Conservation (phyloP, 169 alveolate genomes). For the Cryptosporidium tyzzeri region DNA sequence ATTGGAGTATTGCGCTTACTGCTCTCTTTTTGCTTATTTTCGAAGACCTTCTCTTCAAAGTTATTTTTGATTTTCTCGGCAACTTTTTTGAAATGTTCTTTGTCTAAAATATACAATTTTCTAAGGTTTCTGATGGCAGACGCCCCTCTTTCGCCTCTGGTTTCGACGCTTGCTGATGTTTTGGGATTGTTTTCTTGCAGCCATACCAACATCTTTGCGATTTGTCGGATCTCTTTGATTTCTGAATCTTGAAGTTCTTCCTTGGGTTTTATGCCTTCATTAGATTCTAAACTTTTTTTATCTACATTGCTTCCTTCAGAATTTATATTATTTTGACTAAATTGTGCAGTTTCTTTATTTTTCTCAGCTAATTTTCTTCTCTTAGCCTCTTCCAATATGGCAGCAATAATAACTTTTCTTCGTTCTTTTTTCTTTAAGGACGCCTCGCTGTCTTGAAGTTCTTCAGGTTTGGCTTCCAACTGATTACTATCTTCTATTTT, state of each 20-base stretch:
- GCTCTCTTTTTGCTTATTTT: neutral
- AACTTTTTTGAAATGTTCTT: neutral
- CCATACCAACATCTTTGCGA: constrained; percentile 66
- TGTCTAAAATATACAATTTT: neutral
- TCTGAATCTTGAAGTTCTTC: neutral
- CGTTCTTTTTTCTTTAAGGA: constrained; percentile 1
- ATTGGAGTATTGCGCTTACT: neutral
- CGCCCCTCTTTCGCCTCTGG: constrained; percentile 36
- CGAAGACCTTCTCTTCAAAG: constrained; percentile 21
- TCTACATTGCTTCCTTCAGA: neutral
- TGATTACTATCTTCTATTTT: neutral
- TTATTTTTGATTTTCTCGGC: constrained; percentile 10
- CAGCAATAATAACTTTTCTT: constrained; percentile 13
- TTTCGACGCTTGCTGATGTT: neutral
- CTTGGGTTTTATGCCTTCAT: neutral
- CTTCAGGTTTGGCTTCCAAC: neutral
- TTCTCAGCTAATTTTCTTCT: constrained; percentile 7
- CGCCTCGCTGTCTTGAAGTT: neutral
- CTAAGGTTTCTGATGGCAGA: constrained; percentile 15
- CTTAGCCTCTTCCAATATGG: neutral
- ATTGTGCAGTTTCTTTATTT: neutral
- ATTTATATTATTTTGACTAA: neutral
- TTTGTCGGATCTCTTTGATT: neutral
- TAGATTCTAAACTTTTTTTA: neutral
- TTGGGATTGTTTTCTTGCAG: constrained; percentile 30